A percentile compares a stretch with the other conserved stretches of the same genome.
These are phyloP conservation scores for Fusarium subglutinans DNA, from an alignment of 2,329 filamentous ascomycete genomes.

Conservation along the genomic window DNA sequence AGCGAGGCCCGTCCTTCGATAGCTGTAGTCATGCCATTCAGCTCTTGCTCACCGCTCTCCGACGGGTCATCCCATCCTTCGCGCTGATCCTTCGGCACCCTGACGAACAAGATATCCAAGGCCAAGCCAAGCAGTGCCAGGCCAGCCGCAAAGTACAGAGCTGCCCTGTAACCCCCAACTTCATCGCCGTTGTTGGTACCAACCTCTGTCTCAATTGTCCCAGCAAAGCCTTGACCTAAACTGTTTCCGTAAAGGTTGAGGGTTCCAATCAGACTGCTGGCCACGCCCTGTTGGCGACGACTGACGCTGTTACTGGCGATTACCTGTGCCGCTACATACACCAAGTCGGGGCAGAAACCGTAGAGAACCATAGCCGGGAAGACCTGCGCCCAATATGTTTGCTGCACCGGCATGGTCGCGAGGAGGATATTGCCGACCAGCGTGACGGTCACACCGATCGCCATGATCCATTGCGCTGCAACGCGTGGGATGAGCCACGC, in stretches of 20 bases:
- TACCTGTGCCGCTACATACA: constrained; percentile 61
- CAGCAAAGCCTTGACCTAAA: constrained; percentile 46
- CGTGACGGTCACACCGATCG: constrained; percentile 48
- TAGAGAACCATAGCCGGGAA: constrained; percentile 52
- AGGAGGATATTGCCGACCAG: constrained; percentile 22
- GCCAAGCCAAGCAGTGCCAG: constrained; percentile 1
- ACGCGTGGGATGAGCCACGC: constrained; percentile 58
- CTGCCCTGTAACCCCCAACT: not conserved
- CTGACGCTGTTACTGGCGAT: constrained; percentile 62
- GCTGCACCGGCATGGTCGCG: constrained; percentile 56
- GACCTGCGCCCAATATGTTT: constrained; percentile 51
- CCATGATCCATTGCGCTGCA: constrained; percentile 58
- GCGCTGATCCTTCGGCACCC: constrained; percentile 15
- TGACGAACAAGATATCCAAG: constrained; percentile 8
- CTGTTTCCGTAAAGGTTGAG: constrained; percentile 47
- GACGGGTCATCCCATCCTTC: constrained; percentile 16
- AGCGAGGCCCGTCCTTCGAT: not conserved
- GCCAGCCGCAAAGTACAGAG: constrained; percentile 14
- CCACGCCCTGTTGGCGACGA: constrained; percentile 60
- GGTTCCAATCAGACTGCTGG: constrained; percentile 58
- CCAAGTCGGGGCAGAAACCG: constrained; percentile 57
- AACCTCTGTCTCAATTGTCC: constrained; percentile 47
- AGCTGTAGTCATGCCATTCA: constrained; percentile 1
- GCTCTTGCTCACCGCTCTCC: not conserved
- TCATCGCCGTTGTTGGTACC: not conserved